Percentiles rank a stretch among this genome's conserved stretches.
These are phyloP conservation scores for Xylariaceae sp. DNA, from an alignment of 2,329 filamentous ascomycete species.

Conservation along the genomic window DNA sequence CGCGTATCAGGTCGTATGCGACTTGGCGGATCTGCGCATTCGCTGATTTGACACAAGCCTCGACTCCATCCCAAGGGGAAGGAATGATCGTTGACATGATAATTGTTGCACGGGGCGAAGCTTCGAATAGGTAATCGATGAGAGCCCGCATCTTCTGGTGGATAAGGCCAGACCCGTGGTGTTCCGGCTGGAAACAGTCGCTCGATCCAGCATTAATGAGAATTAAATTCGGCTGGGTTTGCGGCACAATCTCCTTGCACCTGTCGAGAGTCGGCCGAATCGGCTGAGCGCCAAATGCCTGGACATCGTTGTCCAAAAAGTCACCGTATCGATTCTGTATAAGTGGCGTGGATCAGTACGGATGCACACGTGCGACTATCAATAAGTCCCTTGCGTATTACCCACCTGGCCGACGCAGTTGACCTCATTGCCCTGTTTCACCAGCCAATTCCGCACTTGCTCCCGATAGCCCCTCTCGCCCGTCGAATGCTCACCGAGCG, in stretches of 20 bases:
- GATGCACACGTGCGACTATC: neutral
- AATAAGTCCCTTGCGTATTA: neutral
- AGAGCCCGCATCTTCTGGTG: conserved; percentile 26
- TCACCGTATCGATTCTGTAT: conserved; percentile 27
- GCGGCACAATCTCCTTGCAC: conserved; percentile 27
- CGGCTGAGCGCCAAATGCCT: conserved; percentile 29
- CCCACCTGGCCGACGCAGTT: conserved; percentile 28
- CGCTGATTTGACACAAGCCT: conserved; percentile 26
- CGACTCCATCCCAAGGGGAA: conserved; percentile 26
- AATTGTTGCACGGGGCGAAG: conserved; percentile 26
- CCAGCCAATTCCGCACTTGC: conserved; percentile 28
- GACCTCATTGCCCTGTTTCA: conserved; percentile 25
- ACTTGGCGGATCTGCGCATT: conserved; percentile 32
- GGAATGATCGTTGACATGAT: conserved; percentile 31
- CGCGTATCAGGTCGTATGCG: conserved; percentile 24
- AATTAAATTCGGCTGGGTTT: conserved; percentile 29
- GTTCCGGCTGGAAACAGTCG: conserved; percentile 28
- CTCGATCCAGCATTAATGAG: conserved; percentile 29
- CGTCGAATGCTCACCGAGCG: conserved; percentile 29
- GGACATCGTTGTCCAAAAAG: conserved; percentile 32
- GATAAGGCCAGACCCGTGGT: conserved; percentile 25
- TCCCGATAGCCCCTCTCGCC: conserved; percentile 27
- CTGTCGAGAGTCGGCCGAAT: conserved; percentile 29
- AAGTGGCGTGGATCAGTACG: conserved; percentile 12
- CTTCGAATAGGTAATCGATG: conserved; percentile 27